Conservation (phyloP, 805 yeast genomes). For the Candida namnaoensis region DNA sequence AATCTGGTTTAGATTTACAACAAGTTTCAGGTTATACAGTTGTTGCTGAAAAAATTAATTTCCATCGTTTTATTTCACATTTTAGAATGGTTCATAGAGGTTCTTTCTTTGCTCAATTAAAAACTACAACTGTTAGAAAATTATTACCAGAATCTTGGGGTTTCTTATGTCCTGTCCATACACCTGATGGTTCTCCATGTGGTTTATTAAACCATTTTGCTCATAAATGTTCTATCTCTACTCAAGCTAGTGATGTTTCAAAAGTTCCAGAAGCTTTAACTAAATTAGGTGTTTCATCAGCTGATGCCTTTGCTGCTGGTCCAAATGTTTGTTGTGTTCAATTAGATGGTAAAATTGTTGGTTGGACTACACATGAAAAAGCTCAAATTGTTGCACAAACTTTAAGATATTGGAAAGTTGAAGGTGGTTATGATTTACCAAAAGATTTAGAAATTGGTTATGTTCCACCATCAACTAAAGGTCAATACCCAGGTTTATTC, state of each 20-base stretch:
- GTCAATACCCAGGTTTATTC: constrained; percentile 95
- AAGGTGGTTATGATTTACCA: constrained; percentile 73
- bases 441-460: constrained; percentile 85
- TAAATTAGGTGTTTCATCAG: constrained; percentile 66
- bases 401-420: constrained; percentile 74
- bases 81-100: constrained; percentile 99
- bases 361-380: constrained; percentile 85
- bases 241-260: constrained; percentile 98
- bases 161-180: constrained; percentile 97
- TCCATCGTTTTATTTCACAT: constrained; percentile 95
- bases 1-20: constrained; percentile 94
- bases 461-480: constrained; percentile 92
- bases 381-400: constrained; percentile 68
- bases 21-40: constrained; percentile 98
- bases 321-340: constrained; percentile 80
- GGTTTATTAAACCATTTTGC: constrained; percentile 96
- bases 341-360: constrained; percentile 90
- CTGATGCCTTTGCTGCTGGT: constrained; percentile 74
- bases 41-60: constrained; percentile 96
- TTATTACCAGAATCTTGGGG: constrained; percentile 98
- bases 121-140: constrained; percentile 95
- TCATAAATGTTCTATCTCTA: constrained; percentile 96
- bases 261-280: constrained; percentile 88
- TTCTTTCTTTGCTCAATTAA: constrained; percentile 95
- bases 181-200: constrained; percentile 99